Conservation (phyloP, 208 protist species). For the Leishmania braziliensis region DNA sequence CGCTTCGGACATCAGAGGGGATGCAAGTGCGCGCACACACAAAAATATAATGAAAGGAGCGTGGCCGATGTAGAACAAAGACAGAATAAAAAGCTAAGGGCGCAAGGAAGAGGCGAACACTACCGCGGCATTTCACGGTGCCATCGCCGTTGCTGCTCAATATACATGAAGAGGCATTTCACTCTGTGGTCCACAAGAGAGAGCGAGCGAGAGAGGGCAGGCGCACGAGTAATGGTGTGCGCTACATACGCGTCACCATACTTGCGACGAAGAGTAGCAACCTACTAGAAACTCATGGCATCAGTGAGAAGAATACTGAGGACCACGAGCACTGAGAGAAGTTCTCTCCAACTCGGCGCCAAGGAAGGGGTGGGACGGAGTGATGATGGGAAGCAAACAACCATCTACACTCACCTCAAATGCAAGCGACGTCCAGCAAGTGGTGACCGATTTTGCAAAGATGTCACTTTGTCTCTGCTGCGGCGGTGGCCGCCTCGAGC, state of each 20-base stretch:
- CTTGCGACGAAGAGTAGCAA: background rate
- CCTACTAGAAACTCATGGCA: background rate
- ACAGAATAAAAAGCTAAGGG: background rate
- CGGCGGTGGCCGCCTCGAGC: slow-evolving; percentile 25
- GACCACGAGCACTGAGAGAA: background rate
- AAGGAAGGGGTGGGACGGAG: background rate
- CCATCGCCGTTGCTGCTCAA: background rate
- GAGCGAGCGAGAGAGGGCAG: background rate
- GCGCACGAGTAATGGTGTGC: background rate
- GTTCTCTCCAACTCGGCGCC: background rate
- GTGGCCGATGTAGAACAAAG: background rate
- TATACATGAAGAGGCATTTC: background rate
- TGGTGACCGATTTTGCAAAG: slow-evolving; percentile 4
- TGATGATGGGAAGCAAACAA: background rate
- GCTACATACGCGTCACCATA: background rate
- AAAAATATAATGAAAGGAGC: background rate
- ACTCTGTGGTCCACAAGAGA: background rate
- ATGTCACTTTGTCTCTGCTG: slow-evolving; percentile 12
- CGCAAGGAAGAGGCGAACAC: background rate
- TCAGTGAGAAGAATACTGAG: background rate
- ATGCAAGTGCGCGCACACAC: background rate
- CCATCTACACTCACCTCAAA: background rate
- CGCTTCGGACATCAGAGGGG: background rate
- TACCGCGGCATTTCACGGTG: background rate
- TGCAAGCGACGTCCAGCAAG: background rate